Percentiles rank a stretch among this genome's conserved stretches.
These are phyloP conservation scores for Eucalyptus caleyi DNA, from an alignment of 345 rosid genomes.

Conservation along the genomic window DNA sequence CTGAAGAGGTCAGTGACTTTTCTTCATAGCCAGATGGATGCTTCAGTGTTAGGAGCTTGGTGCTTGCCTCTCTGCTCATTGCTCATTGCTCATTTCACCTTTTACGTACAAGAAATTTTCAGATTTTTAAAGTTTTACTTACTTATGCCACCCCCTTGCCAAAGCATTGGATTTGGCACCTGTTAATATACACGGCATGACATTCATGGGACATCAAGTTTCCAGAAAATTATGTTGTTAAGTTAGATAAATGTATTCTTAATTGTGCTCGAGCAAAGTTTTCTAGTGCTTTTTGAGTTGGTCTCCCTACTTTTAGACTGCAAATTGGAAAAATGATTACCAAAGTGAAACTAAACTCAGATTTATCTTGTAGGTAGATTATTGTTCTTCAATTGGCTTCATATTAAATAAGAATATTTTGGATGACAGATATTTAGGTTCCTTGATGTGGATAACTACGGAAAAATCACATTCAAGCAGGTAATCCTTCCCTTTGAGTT, in stretches of 20 bases:
- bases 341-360: neutral
- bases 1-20: constrained; percentile 45
- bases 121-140: neutral
- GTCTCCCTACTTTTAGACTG: neutral
- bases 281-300: neutral
- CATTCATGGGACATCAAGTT: neutral
- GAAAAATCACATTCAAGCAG: constrained; percentile 84
- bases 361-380: neutral
- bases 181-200: neutral
- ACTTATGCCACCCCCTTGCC: neutral
- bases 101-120: neutral
- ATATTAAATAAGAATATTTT: neutral
- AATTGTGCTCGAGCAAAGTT: neutral
- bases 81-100: neutral
- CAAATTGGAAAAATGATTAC: neutral
- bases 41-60: neutral
- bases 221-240: neutral
- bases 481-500: constrained; percentile 13
- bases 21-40: neutral
- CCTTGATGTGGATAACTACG: constrained; percentile 67
- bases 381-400: neutral
- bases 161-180: neutral
- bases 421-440: constrained; percentile 64
- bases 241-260: neutral
- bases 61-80: neutral